Evolutionary conservation across 805 yeast species (phyloP).

Genomic region (Saccharomyces eubayanus): DNA sequence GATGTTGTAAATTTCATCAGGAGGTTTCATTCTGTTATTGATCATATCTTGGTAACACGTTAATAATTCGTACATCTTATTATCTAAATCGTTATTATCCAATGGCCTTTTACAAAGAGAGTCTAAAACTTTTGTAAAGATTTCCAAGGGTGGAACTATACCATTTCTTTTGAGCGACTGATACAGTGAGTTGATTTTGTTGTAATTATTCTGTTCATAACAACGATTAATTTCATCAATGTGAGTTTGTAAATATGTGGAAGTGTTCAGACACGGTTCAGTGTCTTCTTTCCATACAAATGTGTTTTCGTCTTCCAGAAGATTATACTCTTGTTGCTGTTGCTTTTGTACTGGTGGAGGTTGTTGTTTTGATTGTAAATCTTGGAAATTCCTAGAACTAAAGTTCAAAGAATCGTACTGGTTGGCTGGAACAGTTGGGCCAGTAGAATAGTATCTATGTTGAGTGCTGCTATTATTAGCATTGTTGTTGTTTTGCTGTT

Average conservation of each 20-base stretch:
- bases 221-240: constrained; percentile 26
- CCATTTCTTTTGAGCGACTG: constrained; percentile 36
- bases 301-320: neutral
- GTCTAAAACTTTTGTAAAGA: constrained; percentile 46
- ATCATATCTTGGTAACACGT: constrained; percentile 64
- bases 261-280: constrained; percentile 25
- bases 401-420: neutral
- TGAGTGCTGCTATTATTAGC: neutral
- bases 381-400: constrained; percentile 1
- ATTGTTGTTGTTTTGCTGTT: neutral
- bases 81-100: constrained; percentile 47
- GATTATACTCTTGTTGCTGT: constrained; percentile 1
- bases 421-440: neutral
- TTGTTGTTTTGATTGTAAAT: constrained; percentile 14
- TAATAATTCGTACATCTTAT: constrained; percentile 51
- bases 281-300: constrained; percentile 28
- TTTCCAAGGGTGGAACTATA: constrained; percentile 41
- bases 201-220: constrained; percentile 22
- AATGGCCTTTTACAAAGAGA: constrained; percentile 46
- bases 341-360: constrained; percentile 1
- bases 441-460: neutral
- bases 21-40: constrained; percentile 47
- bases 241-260: constrained; percentile 28
- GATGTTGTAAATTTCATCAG: constrained; percentile 43
- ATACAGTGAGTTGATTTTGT: constrained; percentile 34